Evolutionary conservation across 1,284 basidiomycete genomes (phyloP).

Genomic region (Taiwanofungus camphoratus): DNA sequence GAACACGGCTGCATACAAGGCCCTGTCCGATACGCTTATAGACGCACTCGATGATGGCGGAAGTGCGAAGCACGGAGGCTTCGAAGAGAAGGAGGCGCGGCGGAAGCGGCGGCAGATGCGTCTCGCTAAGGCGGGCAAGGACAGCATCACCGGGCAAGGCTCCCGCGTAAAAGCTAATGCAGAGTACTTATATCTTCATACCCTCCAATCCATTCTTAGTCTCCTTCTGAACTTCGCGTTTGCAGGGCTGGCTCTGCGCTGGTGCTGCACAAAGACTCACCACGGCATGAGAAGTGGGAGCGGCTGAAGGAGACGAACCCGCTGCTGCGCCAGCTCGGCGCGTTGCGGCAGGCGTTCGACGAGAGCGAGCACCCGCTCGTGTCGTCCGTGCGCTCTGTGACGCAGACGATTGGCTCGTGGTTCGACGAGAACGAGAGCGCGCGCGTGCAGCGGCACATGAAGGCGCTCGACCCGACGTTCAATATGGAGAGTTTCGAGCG

Average conservation of each 20-base stretch:
- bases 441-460: conserved; percentile 86
- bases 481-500: conserved; percentile 82
- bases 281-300: conserved; percentile 74
- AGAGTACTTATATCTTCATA: conserved; percentile 53
- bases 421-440: conserved; percentile 99
- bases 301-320: conserved; percentile 71
- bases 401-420: conserved; percentile 80
- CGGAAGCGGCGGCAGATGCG: conserved; percentile 70
- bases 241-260: conserved; percentile 34
- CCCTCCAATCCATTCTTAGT: conserved; percentile 1
- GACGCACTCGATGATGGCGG: conserved; percentile 95
- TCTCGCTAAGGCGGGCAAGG: conserved; percentile 78
- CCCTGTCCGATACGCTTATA: conserved; percentile 81
- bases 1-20: conserved; percentile 93
- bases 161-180: conserved; percentile 60
- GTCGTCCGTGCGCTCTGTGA: conserved; percentile 76
- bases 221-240: neutral
- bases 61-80: conserved; percentile 88
- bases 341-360: conserved; percentile 72
- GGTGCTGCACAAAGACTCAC: conserved; percentile 78
- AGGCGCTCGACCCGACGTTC: conserved; percentile 83
- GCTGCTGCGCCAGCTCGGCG: conserved; percentile 53
- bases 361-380: conserved; percentile 94
- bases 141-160: conserved; percentile 38
- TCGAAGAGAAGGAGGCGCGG: conserved; percentile 87